Conservation (phyloP, 1,284 basidiomycete genomes). For the Rhodotorula sp. region DNA sequence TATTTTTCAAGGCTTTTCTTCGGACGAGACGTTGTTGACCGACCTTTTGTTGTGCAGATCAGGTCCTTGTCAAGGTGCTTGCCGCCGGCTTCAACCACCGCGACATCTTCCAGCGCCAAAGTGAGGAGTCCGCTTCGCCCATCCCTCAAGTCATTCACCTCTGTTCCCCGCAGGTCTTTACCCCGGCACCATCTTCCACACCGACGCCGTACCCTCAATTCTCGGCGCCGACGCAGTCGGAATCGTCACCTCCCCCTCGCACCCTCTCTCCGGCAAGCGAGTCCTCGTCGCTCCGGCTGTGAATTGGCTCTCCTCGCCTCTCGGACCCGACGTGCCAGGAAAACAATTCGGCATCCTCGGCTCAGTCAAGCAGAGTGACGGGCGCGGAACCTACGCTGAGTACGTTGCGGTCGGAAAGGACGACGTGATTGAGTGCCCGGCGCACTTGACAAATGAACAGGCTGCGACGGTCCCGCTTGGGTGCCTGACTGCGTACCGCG, state of each 20-base stretch:
- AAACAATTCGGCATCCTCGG: slow-evolving; percentile 41
- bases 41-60: slow-evolving; percentile 1
- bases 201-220: slow-evolving; percentile 24
- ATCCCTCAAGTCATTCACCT: neutral
- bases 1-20: neutral
- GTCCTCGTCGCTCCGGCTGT: slow-evolving; percentile 40
- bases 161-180: slow-evolving; percentile 30
- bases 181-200: slow-evolving; percentile 40
- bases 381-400: slow-evolving; percentile 68
- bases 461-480: slow-evolving; percentile 73
- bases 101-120: slow-evolving; percentile 43
- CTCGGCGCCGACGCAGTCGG: slow-evolving; percentile 44
- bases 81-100: slow-evolving; percentile 43
- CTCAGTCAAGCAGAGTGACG: slow-evolving; percentile 31
- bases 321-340: slow-evolving; percentile 37
- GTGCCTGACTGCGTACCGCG: slow-evolving; percentile 77
- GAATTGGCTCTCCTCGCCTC: slow-evolving; percentile 33
- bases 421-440: slow-evolving; percentile 65
- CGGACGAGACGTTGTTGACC: neutral
- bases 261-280: slow-evolving; percentile 30
- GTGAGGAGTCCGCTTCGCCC: slow-evolving; percentile 8
- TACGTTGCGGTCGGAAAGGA: slow-evolving; percentile 70
- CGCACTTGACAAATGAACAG: slow-evolving; percentile 64
- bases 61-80: slow-evolving; percentile 41
- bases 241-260: slow-evolving; percentile 35